Evolutionary conservation across 495 filamentous ascomycete genomes (phyloP).

Genomic region (Hypoxylon trugodes): DNA sequence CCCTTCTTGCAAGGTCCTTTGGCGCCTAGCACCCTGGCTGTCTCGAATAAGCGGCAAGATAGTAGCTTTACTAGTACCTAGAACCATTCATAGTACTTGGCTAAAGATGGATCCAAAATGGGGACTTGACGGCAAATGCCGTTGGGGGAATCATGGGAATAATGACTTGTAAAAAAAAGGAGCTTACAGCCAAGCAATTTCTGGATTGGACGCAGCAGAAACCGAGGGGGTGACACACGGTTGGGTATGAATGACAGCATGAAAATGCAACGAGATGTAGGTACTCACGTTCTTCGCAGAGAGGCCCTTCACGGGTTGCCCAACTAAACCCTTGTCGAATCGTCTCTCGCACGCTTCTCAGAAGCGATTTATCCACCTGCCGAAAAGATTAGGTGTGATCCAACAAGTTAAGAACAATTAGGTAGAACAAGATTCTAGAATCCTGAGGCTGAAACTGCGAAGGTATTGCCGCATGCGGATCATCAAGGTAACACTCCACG

Average conservation of each 20-base stretch:
- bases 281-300: slow-evolving; percentile 96
- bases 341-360: slow-evolving; percentile 87
- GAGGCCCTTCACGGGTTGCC: slow-evolving; percentile 92
- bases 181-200: slow-evolving; percentile 13
- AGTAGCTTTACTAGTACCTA: neutral
- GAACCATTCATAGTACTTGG: slow-evolving; percentile 1
- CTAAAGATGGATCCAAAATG: slow-evolving; percentile 4
- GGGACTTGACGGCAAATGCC: slow-evolving; percentile 7
- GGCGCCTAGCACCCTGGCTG: slow-evolving; percentile 10
- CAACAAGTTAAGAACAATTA: too few species aligned
- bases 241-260: slow-evolving; percentile 30
- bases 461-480: slow-evolving; percentile 35
- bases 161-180: neutral
- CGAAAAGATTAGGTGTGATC: slow-evolving; percentile 45
- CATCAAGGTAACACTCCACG: slow-evolving; percentile 38
- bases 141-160: slow-evolving; percentile 1
- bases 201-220: slow-evolving; percentile 23
- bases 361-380: slow-evolving; percentile 86
- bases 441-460: slow-evolving; percentile 40
- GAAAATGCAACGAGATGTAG: slow-evolving; percentile 32
- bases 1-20: slow-evolving; percentile 12
- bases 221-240: slow-evolving; percentile 39
- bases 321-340: slow-evolving; percentile 95
- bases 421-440: slow-evolving; percentile 36
- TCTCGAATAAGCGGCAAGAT: slow-evolving; percentile 11